Evolutionary conservation across 2,329 filamentous ascomycete genomes (phyloP), one percentile per base, ranked within the genome.

Genomic region (Phaeosphaeriaceae sp.): DNA sequence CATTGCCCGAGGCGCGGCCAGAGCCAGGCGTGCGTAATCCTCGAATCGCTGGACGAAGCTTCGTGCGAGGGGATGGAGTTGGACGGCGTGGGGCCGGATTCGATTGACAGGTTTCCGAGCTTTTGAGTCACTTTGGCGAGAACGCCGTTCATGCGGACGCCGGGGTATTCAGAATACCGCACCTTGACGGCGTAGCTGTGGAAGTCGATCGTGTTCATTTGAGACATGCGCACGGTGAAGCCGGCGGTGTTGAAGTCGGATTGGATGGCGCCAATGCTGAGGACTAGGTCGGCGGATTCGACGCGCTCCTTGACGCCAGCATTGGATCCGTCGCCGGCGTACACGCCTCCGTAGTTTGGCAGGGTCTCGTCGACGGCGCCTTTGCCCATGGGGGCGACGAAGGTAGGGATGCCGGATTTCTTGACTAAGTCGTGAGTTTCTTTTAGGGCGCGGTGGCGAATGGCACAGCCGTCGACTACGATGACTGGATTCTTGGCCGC

Each of bases 341-440:
- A 96, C 5, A 96, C 91, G 62, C 93, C 93, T 21, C 91, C 91
- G 66, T 90, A 96, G 70, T 86, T 90, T n/a, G 84, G 81, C 48
- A 90, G 84, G 1, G 85, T 85, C 77, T 97, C 92, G 69, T 95
- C 85, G 48, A 97, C 85, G 20, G 91, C 90, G 19, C 92, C 87
- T 80, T 96, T 96, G 48, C 92, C 92, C 90, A 96, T 96, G 2
- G 92, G 91, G 0, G 92, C 90, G n/a, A 93, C 91, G 68, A 95
- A 96, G 0, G 91, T 89, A 4, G 93, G 92, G 7, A 96, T 81
- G 3, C 86, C 83, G 1, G 91, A 91, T 76, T 89, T 91, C 59
- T 89, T 82, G 51, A 96, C 81, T 17, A 97, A 81, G 7, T 86
- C 85, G 66, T 91, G 87, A 19, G 92, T 88, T 76, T 95, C 91